Conservation (phyloP, 305 asterid species). For the Coffea humblotiana region DNA sequence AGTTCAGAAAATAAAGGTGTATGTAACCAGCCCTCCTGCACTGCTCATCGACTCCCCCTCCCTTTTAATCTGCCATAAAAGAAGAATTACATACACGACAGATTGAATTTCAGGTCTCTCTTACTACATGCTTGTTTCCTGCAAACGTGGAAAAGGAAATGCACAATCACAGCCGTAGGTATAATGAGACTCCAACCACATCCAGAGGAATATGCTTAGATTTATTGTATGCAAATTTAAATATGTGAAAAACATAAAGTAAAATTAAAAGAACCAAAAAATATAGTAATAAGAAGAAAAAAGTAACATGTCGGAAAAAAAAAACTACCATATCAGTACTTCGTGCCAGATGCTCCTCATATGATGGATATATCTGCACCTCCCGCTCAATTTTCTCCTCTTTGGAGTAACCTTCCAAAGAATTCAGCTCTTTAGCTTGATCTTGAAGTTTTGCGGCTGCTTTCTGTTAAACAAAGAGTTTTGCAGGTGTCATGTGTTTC, state of each 20-base stretch:
- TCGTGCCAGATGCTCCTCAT: slow-evolving; percentile 60
- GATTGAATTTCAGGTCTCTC: neutral
- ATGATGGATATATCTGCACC: slow-evolving; percentile 49
- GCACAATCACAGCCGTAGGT: neutral
- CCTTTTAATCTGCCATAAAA: neutral
- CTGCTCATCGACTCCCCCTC: too few relatives aligned
- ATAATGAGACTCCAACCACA: too few relatives aligned
- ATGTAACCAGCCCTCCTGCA: neutral
- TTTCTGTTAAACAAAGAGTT: slow-evolving; percentile 33
- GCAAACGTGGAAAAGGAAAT: neutral
- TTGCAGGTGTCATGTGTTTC: neutral
- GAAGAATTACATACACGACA: neutral
- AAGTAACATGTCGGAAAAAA: neutral
- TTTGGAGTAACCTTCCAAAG: slow-evolving; percentile 33
- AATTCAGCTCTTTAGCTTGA: slow-evolving; percentile 25
- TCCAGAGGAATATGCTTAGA: too few relatives aligned
- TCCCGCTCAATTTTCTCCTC: slow-evolving; percentile 49
- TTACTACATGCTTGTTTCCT: neutral
- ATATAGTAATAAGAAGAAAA: too few relatives aligned
- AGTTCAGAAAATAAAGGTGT: neutral
- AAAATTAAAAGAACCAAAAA: too few relatives aligned
- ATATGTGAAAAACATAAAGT: too few relatives aligned
- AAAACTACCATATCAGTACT: slow-evolving; percentile 58
- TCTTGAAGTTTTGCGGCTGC: slow-evolving; percentile 31
- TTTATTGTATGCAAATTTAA: too few relatives aligned